These are phyloP conservation scores for Aurantiochytrium sp. DNA, from an alignment of 108 stramenopile genomes.

Conservation along the genomic window DNA sequence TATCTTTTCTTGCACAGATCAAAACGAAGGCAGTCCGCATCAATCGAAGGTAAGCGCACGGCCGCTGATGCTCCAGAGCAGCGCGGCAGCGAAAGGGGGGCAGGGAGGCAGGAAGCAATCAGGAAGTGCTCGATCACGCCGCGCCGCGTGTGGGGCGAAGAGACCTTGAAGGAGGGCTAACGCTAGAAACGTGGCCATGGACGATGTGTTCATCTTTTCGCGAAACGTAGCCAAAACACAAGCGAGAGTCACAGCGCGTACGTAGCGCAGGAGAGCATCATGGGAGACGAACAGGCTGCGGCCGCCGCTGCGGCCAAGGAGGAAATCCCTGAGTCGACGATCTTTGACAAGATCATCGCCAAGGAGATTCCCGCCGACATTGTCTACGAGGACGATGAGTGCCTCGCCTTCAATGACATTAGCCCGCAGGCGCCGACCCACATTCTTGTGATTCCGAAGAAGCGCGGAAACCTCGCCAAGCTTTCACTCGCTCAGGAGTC, in stretches of 20 bases:
- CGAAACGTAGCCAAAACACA: too few relatives aligned
- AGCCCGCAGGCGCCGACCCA: conserved; percentile 82
- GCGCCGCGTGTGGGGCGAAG: too few relatives aligned
- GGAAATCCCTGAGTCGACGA: conserved; percentile 40
- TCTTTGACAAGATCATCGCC: conserved; percentile 86
- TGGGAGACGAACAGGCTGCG: neutral
- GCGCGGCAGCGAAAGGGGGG: too few relatives aligned
- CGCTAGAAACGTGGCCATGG: too few relatives aligned
- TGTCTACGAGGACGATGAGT: conserved; percentile 84
- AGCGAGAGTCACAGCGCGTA: neutral
- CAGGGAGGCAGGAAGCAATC: too few relatives aligned
- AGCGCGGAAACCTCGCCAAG: conserved; percentile 78
- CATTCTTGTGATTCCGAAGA: conserved; percentile 91
- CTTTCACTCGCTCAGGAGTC: conserved; percentile 75
- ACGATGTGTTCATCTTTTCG: too few relatives aligned
- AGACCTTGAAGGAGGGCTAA: too few relatives aligned
- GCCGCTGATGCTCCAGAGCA: too few relatives aligned
- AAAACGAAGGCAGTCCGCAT: too few relatives aligned
- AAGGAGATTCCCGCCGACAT: conserved; percentile 79
- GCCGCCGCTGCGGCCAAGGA: neutral
- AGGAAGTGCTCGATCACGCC: too few relatives aligned
- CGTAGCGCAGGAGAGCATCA: neutral
- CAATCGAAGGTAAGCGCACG: too few relatives aligned
- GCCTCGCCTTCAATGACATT: conserved; percentile 86
- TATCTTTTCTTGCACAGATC: too few relatives aligned